phyloP scores from a whole-genome alignment of 2,329 filamentous ascomycete species.

The Neofusicoccum ribis region DNA sequence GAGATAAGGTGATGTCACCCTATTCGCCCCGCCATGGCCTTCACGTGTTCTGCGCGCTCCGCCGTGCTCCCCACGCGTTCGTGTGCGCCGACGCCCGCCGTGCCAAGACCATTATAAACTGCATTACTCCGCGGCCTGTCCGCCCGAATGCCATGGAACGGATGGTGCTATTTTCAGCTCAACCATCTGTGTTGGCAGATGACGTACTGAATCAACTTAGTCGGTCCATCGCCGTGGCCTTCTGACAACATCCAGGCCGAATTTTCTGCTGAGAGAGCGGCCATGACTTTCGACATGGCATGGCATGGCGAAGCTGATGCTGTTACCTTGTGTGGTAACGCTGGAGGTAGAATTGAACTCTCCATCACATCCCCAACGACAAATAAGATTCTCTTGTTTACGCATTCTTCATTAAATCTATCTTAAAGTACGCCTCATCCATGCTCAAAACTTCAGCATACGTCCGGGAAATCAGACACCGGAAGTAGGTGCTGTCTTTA shows the following conservation, averaged over 20 bases:
- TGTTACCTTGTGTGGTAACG: no score
- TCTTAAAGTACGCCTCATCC: no score
- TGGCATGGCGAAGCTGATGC: no score
- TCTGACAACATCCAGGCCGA: no score
- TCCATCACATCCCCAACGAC: no score
- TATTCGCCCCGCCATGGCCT: neutral
- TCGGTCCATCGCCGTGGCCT: no score
- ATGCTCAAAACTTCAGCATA: no score
- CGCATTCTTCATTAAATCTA: no score
- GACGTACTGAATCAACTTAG: neutral
- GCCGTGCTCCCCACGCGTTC: neutral
- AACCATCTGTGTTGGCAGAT: neutral
- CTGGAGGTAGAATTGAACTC: no score
- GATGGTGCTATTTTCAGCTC: neutral
- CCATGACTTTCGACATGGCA: neutral
- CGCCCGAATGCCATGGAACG: neutral
- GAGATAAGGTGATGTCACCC: conserved; percentile 20
- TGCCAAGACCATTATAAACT: neutral
- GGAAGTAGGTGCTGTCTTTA: no score
- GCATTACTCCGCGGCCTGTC: neutral
- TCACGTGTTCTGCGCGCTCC: neutral
- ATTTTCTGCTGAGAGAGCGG: neutral
- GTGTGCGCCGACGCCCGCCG: neutral
- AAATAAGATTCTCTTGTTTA: no score
- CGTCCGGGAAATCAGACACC: no score